A percentile compares a stretch with the other conserved stretches of the same genome.
These are phyloP conservation scores for Lagenaria siceraria DNA, from an alignment of 306 rosid genomes.

Conservation along the genomic window DNA sequence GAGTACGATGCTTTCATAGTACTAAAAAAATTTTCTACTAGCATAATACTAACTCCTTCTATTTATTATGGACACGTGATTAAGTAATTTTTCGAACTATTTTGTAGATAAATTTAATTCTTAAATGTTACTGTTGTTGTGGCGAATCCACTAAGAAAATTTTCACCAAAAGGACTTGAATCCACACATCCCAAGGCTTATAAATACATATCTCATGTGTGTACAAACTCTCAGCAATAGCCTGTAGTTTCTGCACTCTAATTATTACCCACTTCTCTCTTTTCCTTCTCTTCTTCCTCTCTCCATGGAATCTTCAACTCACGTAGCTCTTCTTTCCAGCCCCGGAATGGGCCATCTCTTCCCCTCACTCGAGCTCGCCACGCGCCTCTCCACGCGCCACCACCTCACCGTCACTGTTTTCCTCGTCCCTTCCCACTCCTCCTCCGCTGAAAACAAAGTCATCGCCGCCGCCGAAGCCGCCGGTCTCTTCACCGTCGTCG, in stretches of 20 bases:
- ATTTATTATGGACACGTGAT: no score
- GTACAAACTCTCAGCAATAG: not conserved
- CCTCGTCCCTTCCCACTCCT: not conserved
- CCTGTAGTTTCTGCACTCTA: not conserved
- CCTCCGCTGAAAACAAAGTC: conserved; percentile 11
- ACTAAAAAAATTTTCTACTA: no score
- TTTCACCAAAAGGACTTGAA: no score
- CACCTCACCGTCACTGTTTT: conserved; percentile 13
- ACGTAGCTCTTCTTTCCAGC: conserved; percentile 12
- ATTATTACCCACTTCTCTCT: not conserved
- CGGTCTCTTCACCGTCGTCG: not conserved
- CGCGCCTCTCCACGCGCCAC: conserved; percentile 15
- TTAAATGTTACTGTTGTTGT: no score
- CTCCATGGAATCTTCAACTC: conserved; percentile 2
- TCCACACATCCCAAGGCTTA: not conserved
- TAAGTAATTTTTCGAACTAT: no score
- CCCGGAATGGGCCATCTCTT: conserved; percentile 22
- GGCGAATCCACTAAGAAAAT: no score
- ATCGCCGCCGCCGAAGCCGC: not conserved
- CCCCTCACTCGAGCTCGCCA: conserved; percentile 15
- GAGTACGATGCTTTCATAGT: no score
- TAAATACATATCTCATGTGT: not conserved
- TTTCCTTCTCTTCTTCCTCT: not conserved
- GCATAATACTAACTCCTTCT: no score
- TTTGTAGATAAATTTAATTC: no score